Percentiles rank a stretch among this genome's conserved stretches.
Evolutionary conservation across 192 early-diverging fungal genomes (phyloP).

Genomic region (Linnemannia exigua): DNA sequence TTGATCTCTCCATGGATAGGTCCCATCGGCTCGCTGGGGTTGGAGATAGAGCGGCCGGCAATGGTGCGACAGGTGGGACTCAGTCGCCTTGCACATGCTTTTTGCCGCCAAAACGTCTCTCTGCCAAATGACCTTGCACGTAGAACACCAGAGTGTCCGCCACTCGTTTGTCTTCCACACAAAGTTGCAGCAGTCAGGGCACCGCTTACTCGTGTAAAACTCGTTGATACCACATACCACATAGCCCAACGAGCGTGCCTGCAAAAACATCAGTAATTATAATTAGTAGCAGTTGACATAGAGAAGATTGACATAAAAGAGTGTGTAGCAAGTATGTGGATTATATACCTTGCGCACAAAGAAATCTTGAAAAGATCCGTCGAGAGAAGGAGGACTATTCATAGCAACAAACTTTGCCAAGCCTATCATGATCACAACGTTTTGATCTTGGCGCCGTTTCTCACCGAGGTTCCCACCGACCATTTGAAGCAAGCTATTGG

Average conservation of each 20-base stretch:
- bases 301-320: not conserved
- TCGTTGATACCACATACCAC: slow-evolving; percentile 13
- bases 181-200: slow-evolving; percentile 5
- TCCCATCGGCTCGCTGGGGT: not conserved
- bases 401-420: slow-evolving; percentile 2
- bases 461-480: not conserved
- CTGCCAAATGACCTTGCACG: slow-evolving; percentile 4
- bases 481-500: too few species aligned
- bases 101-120: not conserved
- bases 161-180: not conserved
- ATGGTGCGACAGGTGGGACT: not conserved
- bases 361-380: slow-evolving; percentile 4
- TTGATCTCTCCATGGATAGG: too few species aligned
- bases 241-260: slow-evolving; percentile 14
- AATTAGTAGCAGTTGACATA: not conserved
- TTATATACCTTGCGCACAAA: not conserved
- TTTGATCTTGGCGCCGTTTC: not conserved
- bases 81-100: slow-evolving; percentile 1
- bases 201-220: slow-evolving; percentile 5
- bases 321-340: not conserved
- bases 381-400: slow-evolving; percentile 1
- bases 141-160: not conserved
- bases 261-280: slow-evolving; percentile 2
- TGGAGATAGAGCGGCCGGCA: slow-evolving; percentile 11
- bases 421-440: not conserved